These are phyloP conservation scores for Cylindricascospora bacillispora DNA, from an alignment of 1,139 yeast species.

Conservation along the genomic window DNA sequence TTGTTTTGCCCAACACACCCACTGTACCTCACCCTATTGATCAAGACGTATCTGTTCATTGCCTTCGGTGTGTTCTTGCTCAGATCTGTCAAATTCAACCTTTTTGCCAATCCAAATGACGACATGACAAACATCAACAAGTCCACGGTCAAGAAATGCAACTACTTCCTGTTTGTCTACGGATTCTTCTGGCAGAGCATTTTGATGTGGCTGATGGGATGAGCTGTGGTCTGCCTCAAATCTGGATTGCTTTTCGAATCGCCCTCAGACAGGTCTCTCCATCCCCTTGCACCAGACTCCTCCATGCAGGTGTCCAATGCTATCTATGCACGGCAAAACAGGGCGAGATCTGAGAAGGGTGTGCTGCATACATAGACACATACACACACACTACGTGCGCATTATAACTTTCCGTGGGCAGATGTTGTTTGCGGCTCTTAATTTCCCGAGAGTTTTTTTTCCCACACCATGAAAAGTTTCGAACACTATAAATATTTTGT, in stretches of 20 bases:
- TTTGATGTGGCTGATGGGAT: slow-evolving; percentile 42
- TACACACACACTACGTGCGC: no score
- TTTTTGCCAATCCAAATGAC: slow-evolving; percentile 47
- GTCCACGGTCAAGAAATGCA: slow-evolving; percentile 67
- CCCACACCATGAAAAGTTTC: no score
- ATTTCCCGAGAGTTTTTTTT: no score
- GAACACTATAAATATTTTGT: no score
- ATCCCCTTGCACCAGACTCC: neutral
- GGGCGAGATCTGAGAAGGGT: no score
- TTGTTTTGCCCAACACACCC: slow-evolving; percentile 34
- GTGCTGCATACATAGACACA: no score
- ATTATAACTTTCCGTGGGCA: no score
- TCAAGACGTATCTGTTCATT: slow-evolving; percentile 34
- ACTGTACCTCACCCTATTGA: slow-evolving; percentile 27
- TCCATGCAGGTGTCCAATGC: no score
- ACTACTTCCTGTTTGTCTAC: slow-evolving; percentile 76
- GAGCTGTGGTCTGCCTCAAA: no score
- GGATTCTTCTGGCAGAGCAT: slow-evolving; percentile 70
- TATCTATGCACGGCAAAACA: no score
- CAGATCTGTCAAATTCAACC: slow-evolving; percentile 72
- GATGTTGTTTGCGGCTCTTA: no score
- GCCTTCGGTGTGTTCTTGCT: slow-evolving; percentile 60
- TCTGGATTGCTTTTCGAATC: no score
- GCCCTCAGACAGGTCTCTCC: neutral
- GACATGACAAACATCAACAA: slow-evolving; percentile 44